These are phyloP conservation scores for Yarrowia sp. DNA, from an alignment of 805 yeast genomes.

Conservation along the genomic window DNA sequence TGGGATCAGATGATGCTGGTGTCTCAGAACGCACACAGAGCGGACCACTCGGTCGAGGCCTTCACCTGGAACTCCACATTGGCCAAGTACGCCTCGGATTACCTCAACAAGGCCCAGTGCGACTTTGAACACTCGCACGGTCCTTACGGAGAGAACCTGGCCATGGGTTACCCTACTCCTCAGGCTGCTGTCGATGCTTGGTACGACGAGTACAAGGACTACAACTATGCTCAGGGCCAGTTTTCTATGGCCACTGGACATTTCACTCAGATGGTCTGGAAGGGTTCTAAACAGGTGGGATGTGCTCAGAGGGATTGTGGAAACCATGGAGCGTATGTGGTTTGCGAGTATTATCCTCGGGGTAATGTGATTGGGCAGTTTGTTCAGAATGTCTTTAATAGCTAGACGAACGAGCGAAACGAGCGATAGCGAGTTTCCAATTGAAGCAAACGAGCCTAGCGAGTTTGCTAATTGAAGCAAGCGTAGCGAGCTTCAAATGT, in stretches of 20 bases:
- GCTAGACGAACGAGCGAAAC: background rate
- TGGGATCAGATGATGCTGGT: slow-evolving; percentile 41
- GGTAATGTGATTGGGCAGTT: slow-evolving; percentile 61
- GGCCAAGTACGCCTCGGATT: slow-evolving; percentile 64
- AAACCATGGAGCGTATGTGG: slow-evolving; percentile 62
- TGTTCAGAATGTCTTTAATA: slow-evolving; percentile 42
- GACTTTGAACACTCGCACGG: slow-evolving; percentile 70
- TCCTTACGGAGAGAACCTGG: slow-evolving; percentile 81
- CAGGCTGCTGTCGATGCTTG: slow-evolving; percentile 65
- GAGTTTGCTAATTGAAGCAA: too few relatives aligned
- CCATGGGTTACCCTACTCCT: slow-evolving; percentile 67
- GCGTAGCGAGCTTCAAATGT: too few relatives aligned
- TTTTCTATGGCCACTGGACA: slow-evolving; percentile 67
- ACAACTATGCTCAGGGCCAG: slow-evolving; percentile 57
- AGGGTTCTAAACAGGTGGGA: slow-evolving; percentile 64
- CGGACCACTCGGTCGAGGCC: slow-evolving; percentile 47
- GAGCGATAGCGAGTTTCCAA: too few relatives aligned
- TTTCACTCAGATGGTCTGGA: slow-evolving; percentile 85
- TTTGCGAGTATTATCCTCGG: slow-evolving; percentile 76
- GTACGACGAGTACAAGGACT: slow-evolving; percentile 68
- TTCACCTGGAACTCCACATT: slow-evolving; percentile 64
- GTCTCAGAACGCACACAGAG: slow-evolving; percentile 46
- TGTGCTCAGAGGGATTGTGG: slow-evolving; percentile 75
- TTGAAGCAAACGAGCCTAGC: too few relatives aligned
- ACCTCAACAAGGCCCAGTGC: slow-evolving; percentile 55